Evolutionary conservation across 257 asterid species (phyloP).

Genomic region (Coffea canephora): DNA sequence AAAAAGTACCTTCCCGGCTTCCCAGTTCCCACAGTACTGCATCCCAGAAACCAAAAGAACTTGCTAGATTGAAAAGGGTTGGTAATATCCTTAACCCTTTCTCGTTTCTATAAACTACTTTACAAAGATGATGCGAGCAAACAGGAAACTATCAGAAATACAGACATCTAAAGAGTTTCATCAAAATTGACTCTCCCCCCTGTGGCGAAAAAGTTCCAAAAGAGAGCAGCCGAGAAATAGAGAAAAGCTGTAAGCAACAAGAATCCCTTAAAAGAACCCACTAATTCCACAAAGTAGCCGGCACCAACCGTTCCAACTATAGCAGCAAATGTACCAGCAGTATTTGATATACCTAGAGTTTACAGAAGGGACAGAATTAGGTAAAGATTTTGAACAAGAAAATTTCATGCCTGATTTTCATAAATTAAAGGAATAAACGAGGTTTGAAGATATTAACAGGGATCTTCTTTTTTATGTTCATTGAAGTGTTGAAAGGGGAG

Average conservation of each 20-base stretch:
- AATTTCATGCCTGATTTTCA: neutral
- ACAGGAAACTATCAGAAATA: neutral
- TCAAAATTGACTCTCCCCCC: slow-evolving; percentile 86
- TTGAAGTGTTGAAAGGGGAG: too few species aligned
- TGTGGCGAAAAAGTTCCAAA: slow-evolving; percentile 67
- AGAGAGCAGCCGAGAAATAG: slow-evolving; percentile 69
- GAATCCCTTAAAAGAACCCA: slow-evolving; percentile 89
- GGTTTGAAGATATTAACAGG: neutral
- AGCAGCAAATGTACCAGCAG: slow-evolving; percentile 93
- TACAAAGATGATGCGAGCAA: slow-evolving; percentile 8
- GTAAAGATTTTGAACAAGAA: neutral
- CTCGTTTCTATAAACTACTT: slow-evolving; percentile 2
- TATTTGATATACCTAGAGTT: slow-evolving; percentile 70
- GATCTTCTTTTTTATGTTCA: neutral
- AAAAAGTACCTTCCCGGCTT: neutral
- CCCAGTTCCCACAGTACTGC: neutral
- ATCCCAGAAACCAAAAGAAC: neutral
- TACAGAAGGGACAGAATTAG: slow-evolving; percentile 3
- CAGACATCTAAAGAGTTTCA: slow-evolving; percentile 33
- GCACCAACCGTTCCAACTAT: slow-evolving; percentile 92
- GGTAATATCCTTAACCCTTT: slow-evolving; percentile 6
- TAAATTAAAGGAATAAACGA: neutral
- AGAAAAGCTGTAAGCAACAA: slow-evolving; percentile 72
- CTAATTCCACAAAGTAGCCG: slow-evolving; percentile 81
- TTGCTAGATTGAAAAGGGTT: neutral